Evolutionary conservation across 176 grass and related monocot genomes (phyloP), one percentile per base, ranked within the genome.

Genomic region (Chloris gayana): DNA sequence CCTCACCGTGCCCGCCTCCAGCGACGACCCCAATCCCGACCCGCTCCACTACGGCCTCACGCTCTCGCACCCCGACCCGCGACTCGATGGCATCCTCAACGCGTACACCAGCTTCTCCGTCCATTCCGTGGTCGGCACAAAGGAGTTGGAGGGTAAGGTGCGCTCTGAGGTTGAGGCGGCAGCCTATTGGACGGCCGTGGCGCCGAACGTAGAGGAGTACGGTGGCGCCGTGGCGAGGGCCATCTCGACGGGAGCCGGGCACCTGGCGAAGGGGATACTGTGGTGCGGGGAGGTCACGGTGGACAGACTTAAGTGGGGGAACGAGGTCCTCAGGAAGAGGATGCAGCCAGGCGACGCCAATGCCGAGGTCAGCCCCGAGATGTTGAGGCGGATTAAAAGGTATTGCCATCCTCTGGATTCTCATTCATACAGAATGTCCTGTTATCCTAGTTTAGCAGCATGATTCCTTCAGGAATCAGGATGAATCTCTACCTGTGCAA

Each of bases 151-250:
- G 79, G 75, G 17, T 47, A 69, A 62, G 67, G 86, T 84, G 54
- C 80, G 46, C 30, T 80, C 83, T 19, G 94, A 89, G 88, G 85
- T 75, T 22, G 69, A 90, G 81, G 89, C 87, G 10, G 91, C 88
- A 14, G 94, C 94, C 13, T 97, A 97, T 79, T 97, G 94, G 94
- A 97, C 94, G 37, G 72, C 86, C 1, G 86, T 97, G 15, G 94
- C 94, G 35, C 94, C 94, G 0, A 97, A 94, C 54, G 91, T 97
- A 11, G 94, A 97, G 86, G 91, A 91, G 30, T 97, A 97, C 78
- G 90, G 91, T 22, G 67, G 89, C 4, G 69, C 73, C 25, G 82
- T 91, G 9, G 89, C 94, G 19, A 91, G 32, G 79, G 89, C 83
- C 4, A 94, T 97, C 59, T 82, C 86, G 1, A 61, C 85, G 15